Percentiles rank a stretch among this genome's conserved stretches.
Conservation (phyloP, 164 flowering plant species). For the Protea cynaroides region DNA sequence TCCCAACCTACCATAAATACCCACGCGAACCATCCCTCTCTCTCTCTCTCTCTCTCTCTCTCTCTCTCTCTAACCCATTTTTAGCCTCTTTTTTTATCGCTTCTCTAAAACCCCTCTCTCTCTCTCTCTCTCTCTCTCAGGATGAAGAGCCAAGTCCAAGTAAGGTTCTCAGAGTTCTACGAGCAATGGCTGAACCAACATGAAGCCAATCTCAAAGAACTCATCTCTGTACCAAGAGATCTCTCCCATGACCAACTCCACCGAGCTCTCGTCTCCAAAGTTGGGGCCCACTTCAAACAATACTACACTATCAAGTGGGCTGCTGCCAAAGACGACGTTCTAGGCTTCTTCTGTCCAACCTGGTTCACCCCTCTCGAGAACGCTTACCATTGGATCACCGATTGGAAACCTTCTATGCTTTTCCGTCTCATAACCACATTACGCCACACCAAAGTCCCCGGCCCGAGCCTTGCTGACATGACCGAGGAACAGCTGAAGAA, state of each 20-base stretch:
- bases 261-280: slow-evolving; percentile 21
- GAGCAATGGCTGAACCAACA: slow-evolving; percentile 40
- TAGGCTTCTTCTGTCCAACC: slow-evolving; percentile 32
- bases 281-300: slow-evolving; percentile 43
- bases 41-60: neutral
- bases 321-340: slow-evolving; percentile 41
- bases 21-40: neutral
- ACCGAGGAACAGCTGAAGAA: slow-evolving; percentile 9
- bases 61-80: too few relatives aligned
- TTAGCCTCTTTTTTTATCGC: too few relatives aligned
- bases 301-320: slow-evolving; percentile 58
- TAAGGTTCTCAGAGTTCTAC: slow-evolving; percentile 32
- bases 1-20: neutral
- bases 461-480: slow-evolving; percentile 3
- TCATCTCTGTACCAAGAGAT: slow-evolving; percentile 15
- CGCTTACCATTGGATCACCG: slow-evolving; percentile 50
- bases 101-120: too few relatives aligned
- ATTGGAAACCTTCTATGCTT: slow-evolving; percentile 49
- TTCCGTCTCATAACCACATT: slow-evolving; percentile 34
- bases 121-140: too few relatives aligned
- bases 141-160: slow-evolving; percentile 17
- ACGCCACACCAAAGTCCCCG: slow-evolving; percentile 5
- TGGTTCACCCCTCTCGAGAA: slow-evolving; percentile 47
- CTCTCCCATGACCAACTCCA: slow-evolving; percentile 12
- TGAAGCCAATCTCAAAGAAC: slow-evolving; percentile 21